These are phyloP conservation scores for Trapa bicornis DNA, from an alignment of 345 rosid species.

Conservation along the genomic window DNA sequence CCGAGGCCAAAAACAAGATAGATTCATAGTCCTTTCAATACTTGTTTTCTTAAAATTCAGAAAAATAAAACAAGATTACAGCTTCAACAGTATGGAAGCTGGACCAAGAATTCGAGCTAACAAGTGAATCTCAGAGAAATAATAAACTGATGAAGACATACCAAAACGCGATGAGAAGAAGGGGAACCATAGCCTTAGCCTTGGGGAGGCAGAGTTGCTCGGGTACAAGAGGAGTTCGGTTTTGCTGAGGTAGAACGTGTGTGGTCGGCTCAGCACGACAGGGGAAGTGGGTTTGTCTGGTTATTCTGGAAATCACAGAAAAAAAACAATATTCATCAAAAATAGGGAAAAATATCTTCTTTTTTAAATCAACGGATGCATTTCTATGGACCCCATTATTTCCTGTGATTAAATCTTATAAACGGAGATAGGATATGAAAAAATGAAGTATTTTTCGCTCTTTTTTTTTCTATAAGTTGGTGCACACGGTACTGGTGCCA, in stretches of 20 bases:
- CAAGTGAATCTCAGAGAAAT: not conserved
- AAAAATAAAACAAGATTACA: not conserved
- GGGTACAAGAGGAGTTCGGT: not conserved
- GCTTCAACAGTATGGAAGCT: not conserved
- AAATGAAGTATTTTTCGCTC: not conserved
- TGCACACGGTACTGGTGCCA: constrained; percentile 96
- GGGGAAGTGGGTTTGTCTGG: not conserved
- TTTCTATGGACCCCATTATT: not conserved
- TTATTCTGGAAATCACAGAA: not conserved
- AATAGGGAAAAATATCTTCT: not conserved
- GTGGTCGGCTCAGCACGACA: constrained; percentile 18
- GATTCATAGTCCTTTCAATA: not conserved
- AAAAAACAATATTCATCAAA: not conserved
- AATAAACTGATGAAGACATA: not conserved
- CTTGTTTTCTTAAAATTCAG: not conserved
- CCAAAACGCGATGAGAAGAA: constrained; percentile 1
- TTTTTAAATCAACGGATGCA: not conserved
- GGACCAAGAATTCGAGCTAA: not conserved
- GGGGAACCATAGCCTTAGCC: not conserved
- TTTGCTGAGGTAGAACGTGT: constrained; percentile 14
- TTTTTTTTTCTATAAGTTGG: constrained; percentile 45
- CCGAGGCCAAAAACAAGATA: not conserved
- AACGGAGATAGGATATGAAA: too few relatives aligned
- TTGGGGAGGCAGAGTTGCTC: not conserved
- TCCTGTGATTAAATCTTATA: too few relatives aligned